phyloP scores from a whole-genome alignment of 805 yeast genomes.

The Pichia sporocuriosa region DNA sequence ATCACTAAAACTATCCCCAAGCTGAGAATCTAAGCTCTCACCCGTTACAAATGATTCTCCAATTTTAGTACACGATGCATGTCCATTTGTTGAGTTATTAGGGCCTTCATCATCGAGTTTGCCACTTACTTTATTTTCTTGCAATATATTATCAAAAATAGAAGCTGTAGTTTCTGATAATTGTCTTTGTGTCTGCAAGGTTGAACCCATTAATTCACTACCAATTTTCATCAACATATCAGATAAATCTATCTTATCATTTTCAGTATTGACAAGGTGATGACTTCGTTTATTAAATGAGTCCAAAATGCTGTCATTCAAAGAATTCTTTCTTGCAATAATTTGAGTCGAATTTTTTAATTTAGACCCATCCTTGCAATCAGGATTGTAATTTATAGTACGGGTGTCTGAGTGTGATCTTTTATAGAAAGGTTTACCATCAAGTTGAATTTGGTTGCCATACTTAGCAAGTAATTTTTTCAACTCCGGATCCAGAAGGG shows the following conservation, averaged over 20 bases:
- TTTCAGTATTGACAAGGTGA: too few species aligned
- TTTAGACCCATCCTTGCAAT: background rate
- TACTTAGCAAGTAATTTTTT: constrained; percentile 33
- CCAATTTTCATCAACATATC: constrained; percentile 23
- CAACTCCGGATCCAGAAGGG: constrained; percentile 25
- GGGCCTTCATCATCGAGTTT: too few species aligned
- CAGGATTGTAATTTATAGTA: background rate
- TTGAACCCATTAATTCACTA: constrained; percentile 8
- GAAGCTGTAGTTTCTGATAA: too few species aligned
- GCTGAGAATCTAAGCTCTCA: too few species aligned
- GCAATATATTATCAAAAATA: too few species aligned
- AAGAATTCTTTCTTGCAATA: constrained; percentile 22
- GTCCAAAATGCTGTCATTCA: constrained; percentile 29
- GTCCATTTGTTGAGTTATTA: too few species aligned
- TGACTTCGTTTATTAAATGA: constrained; percentile 33
- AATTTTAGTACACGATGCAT: too few species aligned
- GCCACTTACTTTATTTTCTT: too few species aligned
- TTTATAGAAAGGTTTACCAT: background rate
- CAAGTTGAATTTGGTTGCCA: background rate
- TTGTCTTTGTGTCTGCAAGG: too few species aligned
- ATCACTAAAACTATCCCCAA: constrained; percentile 27
- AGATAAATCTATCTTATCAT: constrained; percentile 19
- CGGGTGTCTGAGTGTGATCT: constrained; percentile 4
- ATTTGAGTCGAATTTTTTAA: constrained; percentile 11
- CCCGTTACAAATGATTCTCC: too few species aligned